phyloP scores from a whole-genome alignment of 371 early-diverging fungal genomes.

The Rhizopus microsporus region DNA sequence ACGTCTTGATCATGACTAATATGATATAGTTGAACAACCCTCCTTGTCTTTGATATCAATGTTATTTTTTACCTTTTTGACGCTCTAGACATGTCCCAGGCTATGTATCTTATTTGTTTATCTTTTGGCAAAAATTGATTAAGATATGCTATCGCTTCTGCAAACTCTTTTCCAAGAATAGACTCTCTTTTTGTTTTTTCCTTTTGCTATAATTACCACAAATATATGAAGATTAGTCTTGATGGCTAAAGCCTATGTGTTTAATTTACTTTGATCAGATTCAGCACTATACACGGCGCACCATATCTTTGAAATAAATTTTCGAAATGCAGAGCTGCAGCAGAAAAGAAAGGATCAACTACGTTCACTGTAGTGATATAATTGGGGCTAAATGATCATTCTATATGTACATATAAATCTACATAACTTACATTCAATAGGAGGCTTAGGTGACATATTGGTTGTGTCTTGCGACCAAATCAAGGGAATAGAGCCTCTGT shows the following conservation, averaged over 20 bases:
- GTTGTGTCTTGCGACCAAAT: conserved; percentile 94
- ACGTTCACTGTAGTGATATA: conserved; percentile 60
- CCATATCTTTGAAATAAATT: conserved; percentile 89
- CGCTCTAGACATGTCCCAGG: conserved; percentile 98
- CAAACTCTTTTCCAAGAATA: conserved; percentile 82
- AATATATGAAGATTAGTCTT: conserved; percentile 11
- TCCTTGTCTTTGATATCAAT: too few species aligned
- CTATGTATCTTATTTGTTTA: conserved; percentile 84
- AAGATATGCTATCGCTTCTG: conserved; percentile 78
- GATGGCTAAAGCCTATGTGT: neutral
- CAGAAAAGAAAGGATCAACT: conserved; percentile 90
- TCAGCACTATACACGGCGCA: conserved; percentile 85
- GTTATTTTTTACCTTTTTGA: conserved; percentile 70
- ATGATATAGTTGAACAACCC: neutral
- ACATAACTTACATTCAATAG: conserved; percentile 72
- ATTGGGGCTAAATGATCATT: neutral
- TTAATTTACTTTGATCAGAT: conserved; percentile 77
- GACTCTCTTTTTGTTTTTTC: conserved; percentile 82
- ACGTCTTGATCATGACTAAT: conserved; percentile 84
- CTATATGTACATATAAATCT: neutral
- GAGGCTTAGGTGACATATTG: conserved; percentile 94
- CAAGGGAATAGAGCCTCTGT: conserved; percentile 95
- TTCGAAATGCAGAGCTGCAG: conserved; percentile 92
- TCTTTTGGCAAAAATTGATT: conserved; percentile 86
- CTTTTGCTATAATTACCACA: conserved; percentile 10